These are phyloP conservation scores for Microbotryum scabiosae DNA, from an alignment of 1,284 basidiomycete genomes.

Conservation along the genomic window DNA sequence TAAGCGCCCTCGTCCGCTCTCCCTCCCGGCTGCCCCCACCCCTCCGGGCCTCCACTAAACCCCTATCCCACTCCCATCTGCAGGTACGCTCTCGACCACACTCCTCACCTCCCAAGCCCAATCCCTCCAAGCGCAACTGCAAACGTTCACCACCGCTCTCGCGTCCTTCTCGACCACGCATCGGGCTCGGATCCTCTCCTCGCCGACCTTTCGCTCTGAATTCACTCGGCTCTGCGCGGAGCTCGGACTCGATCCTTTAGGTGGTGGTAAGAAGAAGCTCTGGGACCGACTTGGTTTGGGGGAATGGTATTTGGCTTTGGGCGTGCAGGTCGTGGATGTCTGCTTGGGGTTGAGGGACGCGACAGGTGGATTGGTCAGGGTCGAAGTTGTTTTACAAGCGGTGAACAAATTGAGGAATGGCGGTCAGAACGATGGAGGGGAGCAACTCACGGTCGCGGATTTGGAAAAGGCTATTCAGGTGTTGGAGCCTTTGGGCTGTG, in stretches of 20 bases:
- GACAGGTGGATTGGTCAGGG: constrained; percentile 86
- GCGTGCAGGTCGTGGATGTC: constrained; percentile 93
- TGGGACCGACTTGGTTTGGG: constrained; percentile 71
- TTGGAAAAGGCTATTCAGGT: constrained; percentile 77
- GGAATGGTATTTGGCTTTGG: constrained; percentile 93
- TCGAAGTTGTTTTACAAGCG: constrained; percentile 71
- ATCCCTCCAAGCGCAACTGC: constrained; percentile 70
- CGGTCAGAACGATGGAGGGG: neutral
- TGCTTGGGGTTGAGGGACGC: constrained; percentile 79
- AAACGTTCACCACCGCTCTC: constrained; percentile 73
- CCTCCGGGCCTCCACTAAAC: neutral
- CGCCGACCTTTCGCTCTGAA: constrained; percentile 79
- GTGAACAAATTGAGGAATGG: constrained; percentile 64
- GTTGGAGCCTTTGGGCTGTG: constrained; percentile 74
- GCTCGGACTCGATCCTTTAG: constrained; percentile 90
- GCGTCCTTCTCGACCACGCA: constrained; percentile 73
- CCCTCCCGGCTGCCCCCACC: neutral
- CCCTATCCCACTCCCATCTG: neutral
- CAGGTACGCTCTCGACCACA: constrained; percentile 63
- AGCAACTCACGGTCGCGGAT: constrained; percentile 64
- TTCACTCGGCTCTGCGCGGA: constrained; percentile 95
- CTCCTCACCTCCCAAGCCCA: constrained; percentile 69
- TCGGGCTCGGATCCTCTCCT: constrained; percentile 70
- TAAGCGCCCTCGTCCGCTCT: neutral
- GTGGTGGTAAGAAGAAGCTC: constrained; percentile 58